A percentile compares a stretch with the other conserved stretches of the same genome.
Evolutionary conservation across 2,329 filamentous ascomycete genomes (phyloP).

Genomic region (Neurospora crassa): DNA sequence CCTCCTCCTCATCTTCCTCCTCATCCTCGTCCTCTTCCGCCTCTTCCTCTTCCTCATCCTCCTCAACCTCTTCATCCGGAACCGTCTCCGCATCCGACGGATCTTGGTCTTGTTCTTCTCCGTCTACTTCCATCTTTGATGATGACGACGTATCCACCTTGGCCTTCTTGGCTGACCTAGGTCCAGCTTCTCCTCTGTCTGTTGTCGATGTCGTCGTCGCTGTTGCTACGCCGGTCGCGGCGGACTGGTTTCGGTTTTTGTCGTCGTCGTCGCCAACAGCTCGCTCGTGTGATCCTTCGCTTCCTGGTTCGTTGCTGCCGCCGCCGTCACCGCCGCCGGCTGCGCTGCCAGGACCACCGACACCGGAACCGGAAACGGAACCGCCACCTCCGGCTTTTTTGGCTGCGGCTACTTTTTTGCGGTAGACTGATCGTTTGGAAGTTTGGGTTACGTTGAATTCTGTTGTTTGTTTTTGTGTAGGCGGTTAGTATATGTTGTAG

Average conservation of each 20-base stretch:
- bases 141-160: slow-evolving; percentile 29
- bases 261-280: background rate
- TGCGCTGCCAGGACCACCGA: slow-evolving; percentile 17
- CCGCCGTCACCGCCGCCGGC: slow-evolving; percentile 11
- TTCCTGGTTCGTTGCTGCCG: slow-evolving; percentile 7
- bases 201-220: slow-evolving; percentile 8
- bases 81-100: slow-evolving; percentile 26
- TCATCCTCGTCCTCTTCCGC: slow-evolving; percentile 36
- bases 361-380: slow-evolving; percentile 12
- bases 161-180: slow-evolving; percentile 28
- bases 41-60: slow-evolving; percentile 27
- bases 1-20: slow-evolving; percentile 33
- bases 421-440: slow-evolving; percentile 64
- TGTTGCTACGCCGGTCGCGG: background rate
- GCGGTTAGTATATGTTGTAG: background rate
- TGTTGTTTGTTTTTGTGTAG: slow-evolving; percentile 21
- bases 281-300: slow-evolving; percentile 12
- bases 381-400: slow-evolving; percentile 35
- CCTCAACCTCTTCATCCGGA: slow-evolving; percentile 21
- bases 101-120: slow-evolving; percentile 23
- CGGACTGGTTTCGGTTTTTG: too few species aligned
- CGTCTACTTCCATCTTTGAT: slow-evolving; percentile 38
- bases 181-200: slow-evolving; percentile 9
- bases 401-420: slow-evolving; percentile 58
- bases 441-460: slow-evolving; percentile 66